A percentile compares a stretch with the other conserved stretches of the same genome.
phyloP scores from a whole-genome alignment of 108 stramenopile species.

The Pseudonitzschia delicatissima region DNA sequence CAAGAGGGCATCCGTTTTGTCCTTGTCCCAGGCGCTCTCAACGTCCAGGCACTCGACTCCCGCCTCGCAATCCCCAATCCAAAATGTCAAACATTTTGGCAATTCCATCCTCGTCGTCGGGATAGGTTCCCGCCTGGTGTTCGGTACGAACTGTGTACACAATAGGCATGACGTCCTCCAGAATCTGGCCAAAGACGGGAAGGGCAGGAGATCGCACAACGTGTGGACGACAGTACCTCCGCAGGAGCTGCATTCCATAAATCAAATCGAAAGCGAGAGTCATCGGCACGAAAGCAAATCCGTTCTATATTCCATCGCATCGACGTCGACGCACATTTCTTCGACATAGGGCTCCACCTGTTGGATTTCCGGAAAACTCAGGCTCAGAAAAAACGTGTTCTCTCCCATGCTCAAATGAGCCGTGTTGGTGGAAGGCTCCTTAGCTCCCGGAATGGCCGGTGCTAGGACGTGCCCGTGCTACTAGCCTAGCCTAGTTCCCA shows the following conservation, averaged over 20 bases:
- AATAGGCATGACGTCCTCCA: constrained; percentile 88
- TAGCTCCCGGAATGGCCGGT: constrained; percentile 66
- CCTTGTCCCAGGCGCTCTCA: constrained; percentile 87
- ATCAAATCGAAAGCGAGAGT: constrained; percentile 77
- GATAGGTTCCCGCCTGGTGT: constrained; percentile 93
- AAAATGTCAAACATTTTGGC: constrained; percentile 78
- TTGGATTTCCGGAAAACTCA: constrained; percentile 73
- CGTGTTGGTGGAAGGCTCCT: constrained; percentile 52
- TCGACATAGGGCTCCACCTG: constrained; percentile 79
- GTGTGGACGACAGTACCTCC: constrained; percentile 65
- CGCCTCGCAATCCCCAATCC: constrained; percentile 81
- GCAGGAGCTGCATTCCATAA: constrained; percentile 70
- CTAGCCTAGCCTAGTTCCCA: constrained; percentile 76
- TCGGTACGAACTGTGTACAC: constrained; percentile 93
- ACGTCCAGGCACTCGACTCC: constrained; percentile 96
- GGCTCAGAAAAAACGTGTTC: constrained; percentile 80
- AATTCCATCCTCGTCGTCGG: constrained; percentile 83
- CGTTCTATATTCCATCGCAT: constrained; percentile 91
- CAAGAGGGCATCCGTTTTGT: constrained; percentile 55
- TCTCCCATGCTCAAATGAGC: constrained; percentile 81
- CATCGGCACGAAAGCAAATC: constrained; percentile 72
- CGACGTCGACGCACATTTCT: constrained; percentile 83
- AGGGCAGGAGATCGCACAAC: constrained; percentile 69
- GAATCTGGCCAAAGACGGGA: constrained; percentile 59
- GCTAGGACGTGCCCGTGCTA: constrained; percentile 75